Evolutionary conservation across 805 yeast genomes (phyloP), one percentile per base, ranked within the genome.

Genomic region (Teunomyces gatunensis): DNA sequence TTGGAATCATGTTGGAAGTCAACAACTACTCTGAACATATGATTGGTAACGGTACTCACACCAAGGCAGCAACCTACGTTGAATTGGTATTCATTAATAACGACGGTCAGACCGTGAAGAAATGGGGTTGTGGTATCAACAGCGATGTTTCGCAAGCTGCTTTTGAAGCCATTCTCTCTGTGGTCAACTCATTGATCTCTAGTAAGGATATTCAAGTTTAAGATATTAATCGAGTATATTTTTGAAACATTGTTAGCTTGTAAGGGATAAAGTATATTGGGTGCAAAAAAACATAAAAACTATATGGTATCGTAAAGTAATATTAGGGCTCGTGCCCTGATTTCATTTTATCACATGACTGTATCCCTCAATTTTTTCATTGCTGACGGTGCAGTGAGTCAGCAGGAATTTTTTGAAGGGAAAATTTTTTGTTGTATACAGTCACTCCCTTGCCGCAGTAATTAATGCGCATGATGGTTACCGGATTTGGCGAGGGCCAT

Each of bases 51-150:
- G 90, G 88, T 51, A 78, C 89, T 18, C 77, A 77, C 52, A 81
- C 87, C 46, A 79, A 82, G 65, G 92, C 91, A 56, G 91, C 89
- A 39, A 79, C 91, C 7, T 85, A 79, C 65, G 83, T 91, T 49
- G 85, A 80, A 54, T 79, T 78, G 64, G 52, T 59, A 20, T 62
- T 52, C 53, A 34, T 60, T 51, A 51, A 54, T 50, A 60, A 74
- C 30, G 70, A 73, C 37, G 73, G 67, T 44, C 57, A 61, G 34
- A 63, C 58, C 54, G 63, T 61, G 29, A 56, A 55, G 48, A 60
- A 61, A 53, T 73, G 78, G 78, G 78, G 78, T 21, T 65, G 70
- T 54, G 78, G 77, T 47, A 67, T 73, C 42, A 65, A 73, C 57
- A 56, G 67, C 28, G 78, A 73, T 60, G 75, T 71, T 43, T 61